Evolutionary conservation across 208 protist genomes (phyloP).

Genomic region (Crithidia mellificae): DNA sequence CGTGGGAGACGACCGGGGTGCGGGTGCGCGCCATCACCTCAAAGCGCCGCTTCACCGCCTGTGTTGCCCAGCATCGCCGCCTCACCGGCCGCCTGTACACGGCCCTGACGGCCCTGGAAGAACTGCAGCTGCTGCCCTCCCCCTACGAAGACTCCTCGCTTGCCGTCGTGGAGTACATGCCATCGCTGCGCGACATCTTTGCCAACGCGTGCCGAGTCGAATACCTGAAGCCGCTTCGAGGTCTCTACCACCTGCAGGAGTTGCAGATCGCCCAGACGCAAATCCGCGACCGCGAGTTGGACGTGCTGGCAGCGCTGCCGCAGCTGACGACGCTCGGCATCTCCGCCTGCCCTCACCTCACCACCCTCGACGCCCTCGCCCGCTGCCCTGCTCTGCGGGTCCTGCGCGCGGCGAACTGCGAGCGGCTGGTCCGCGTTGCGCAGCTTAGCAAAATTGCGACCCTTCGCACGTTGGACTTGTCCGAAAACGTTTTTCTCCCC

Average conservation of each 20-base stretch:
- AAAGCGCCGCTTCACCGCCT: constrained; percentile 17
- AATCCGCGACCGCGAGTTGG: constrained; percentile 48
- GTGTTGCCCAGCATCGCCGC: constrained; percentile 13
- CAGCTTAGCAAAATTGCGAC: constrained; percentile 21
- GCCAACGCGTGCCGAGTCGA: constrained; percentile 23
- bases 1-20: constrained; percentile 25
- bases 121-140: constrained; percentile 28
- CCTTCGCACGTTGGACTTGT: constrained; percentile 32
- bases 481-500: constrained; percentile 30
- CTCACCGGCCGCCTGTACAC: constrained; percentile 10
- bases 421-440: constrained; percentile 27
- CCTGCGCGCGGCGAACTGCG: constrained; percentile 27
- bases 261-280: constrained; percentile 34
- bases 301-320: constrained; percentile 37
- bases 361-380: constrained; percentile 38
- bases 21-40: constrained; percentile 19
- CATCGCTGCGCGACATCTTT: constrained; percentile 29
- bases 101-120: constrained; percentile 16
- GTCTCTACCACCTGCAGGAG: constrained; percentile 29
- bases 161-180: constrained; percentile 32
- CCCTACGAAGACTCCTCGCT: constrained; percentile 28
- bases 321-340: constrained; percentile 37
- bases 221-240: constrained; percentile 34
- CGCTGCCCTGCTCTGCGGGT: constrained; percentile 15
- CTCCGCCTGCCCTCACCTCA: constrained; percentile 44